Percentiles rank a stretch among this genome's conserved stretches.
These are phyloP conservation scores for Termitomyces heimii DNA, from an alignment of 768 basidiomycete genomes.

Conservation along the genomic window DNA sequence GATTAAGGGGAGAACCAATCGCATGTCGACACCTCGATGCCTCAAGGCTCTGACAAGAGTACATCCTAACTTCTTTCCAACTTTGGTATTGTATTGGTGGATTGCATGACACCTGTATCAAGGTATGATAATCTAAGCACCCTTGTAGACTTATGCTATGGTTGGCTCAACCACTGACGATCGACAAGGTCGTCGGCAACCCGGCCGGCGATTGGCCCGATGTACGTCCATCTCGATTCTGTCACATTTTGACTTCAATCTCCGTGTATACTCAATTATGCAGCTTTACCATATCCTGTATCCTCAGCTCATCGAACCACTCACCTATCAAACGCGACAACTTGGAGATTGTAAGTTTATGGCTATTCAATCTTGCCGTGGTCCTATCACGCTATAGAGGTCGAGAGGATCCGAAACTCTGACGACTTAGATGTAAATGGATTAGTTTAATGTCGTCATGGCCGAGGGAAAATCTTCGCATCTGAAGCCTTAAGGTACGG, in stretches of 20 bases:
- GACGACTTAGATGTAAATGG: neutral
- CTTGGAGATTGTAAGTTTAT: no score
- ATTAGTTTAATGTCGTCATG: neutral
- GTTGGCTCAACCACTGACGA: neutral
- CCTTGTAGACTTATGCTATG: neutral
- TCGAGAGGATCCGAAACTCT: neutral
- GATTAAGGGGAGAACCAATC: neutral
- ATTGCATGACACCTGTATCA: neutral
- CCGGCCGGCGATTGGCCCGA: neutral
- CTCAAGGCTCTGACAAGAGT: neutral
- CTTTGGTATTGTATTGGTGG: neutral
- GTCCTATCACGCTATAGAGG: neutral
- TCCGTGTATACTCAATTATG: neutral
- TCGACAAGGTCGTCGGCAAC: neutral
- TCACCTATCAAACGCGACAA: neutral
- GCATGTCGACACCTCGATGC: neutral
- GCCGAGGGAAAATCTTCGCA: neutral
- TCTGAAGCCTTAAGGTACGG: neutral
- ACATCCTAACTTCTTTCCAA: neutral
- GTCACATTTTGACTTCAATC: neutral
- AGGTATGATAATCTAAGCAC: no score
- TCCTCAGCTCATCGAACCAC: neutral
- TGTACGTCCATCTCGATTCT: neutral
- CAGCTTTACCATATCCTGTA: neutral
- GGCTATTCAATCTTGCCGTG: neutral